Percentiles rank a stretch among this genome's conserved stretches.
Evolutionary conservation across 495 filamentous ascomycete species (phyloP).

Genomic region (Podospora conica): DNA sequence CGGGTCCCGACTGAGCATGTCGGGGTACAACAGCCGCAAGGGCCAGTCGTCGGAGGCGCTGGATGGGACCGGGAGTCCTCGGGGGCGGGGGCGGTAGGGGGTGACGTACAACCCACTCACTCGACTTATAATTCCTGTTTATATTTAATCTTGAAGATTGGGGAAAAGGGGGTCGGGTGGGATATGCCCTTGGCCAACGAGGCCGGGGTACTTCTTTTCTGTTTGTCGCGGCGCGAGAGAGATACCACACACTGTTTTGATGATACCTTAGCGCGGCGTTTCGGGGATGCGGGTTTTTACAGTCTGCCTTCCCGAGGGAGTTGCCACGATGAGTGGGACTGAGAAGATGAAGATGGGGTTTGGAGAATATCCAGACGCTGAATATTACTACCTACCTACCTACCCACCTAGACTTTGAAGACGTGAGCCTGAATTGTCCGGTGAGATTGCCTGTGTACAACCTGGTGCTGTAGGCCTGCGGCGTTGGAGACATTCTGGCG

Average conservation of each 20-base stretch:
- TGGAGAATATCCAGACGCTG: background rate
- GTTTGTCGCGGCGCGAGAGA: background rate
- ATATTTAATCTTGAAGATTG: conserved; percentile 7
- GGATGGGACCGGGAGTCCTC: conserved; percentile 3
- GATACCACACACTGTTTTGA: conserved; percentile 17
- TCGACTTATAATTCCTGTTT: conserved; percentile 8
- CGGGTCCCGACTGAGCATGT: conserved; percentile 40
- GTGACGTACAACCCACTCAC: background rate
- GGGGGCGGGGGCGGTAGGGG: background rate
- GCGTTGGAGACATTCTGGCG: background rate
- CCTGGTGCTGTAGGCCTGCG: background rate
- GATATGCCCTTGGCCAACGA: background rate
- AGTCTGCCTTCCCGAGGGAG: background rate
- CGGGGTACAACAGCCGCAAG: conserved; percentile 30
- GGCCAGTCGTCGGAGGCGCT: conserved; percentile 1
- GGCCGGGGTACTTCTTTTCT: background rate
- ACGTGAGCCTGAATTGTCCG: background rate
- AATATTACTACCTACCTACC: too few species aligned
- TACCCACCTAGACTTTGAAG: too few species aligned
- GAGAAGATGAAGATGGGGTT: background rate
- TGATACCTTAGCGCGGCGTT: conserved; percentile 28
- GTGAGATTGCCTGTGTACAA: background rate
- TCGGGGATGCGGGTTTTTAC: background rate
- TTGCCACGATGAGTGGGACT: background rate
- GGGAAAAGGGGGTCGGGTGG: background rate